Evolutionary conservation across 345 rosid genomes (phyloP), one percentile per base, ranked within the genome.

Genomic region (Syzygium jambos): DNA sequence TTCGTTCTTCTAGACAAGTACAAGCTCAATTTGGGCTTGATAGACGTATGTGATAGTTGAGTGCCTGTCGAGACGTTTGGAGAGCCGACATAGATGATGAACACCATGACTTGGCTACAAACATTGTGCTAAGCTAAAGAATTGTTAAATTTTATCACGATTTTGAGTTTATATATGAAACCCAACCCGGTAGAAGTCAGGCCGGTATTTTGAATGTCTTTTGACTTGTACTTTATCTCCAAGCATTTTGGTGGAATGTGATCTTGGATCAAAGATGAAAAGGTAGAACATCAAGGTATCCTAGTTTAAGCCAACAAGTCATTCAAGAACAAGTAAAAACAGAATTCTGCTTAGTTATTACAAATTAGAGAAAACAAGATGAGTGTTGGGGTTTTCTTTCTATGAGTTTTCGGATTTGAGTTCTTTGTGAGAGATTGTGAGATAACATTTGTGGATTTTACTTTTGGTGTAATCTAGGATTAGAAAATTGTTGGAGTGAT

Each of bases 61-160:
- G 43, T 1, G 6, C 46, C 2, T 0, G 4, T 73, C 6, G 3
- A 0, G 49, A 25, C 22, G 21, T 10, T 22, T 73, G 41, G 49
- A 73, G 14, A 9, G 13, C 10, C 2, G 0, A 0, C 43, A 73
- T 73, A 73, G 38, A 61, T 68, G 22, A 9, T 34, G 27, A 73
- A 22, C 5, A 17, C 25, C 1, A 73, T 34, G 13, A 73, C 46
- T 73, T 73, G 27, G 49, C 3, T 73, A 38, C 7, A 73, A 19
- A 3, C 25, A 34, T 61, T 1, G 14, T 34, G 2, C 2, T 73
- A 73, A 73, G 14, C 25, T 19, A 10, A 11, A 34, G 22, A 68
- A 68, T 68, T 34, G 5, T 34, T 73, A 17, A 73, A 73, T 73
- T 73, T 34, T 73, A 49, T 73, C 11, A 19, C 4, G 21, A 73